Base-by-base conservation (phyloP, 2,329 filamentous ascomycete genomes). In the Microdochium nivale region DNA sequence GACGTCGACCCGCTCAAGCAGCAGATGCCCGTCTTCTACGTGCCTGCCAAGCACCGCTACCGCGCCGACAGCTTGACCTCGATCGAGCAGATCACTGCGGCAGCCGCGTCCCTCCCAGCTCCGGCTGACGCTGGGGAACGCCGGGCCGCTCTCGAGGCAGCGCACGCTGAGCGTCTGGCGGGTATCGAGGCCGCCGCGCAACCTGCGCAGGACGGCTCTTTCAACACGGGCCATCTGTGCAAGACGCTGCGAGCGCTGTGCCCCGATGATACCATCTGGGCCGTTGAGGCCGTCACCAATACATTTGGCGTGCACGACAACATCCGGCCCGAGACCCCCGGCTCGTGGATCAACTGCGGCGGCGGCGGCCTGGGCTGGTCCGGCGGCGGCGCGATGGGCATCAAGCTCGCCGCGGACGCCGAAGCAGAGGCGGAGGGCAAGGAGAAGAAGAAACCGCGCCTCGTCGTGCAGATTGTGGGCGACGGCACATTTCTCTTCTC, bases 311-410 rank as follows among this genome's bases (percentile, higher is more conserved):
- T 90, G 1, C 76, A 81, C 25, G 86, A 94, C 57, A 87, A 90
- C 56, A 70, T 94, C 8, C 82, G 83, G 59, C 77, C 82, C 2
- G 83, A 77, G 0, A 62, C 81, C 0, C 87, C 88, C 0, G 86
- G 87, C 0, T 83, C 81, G 0, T 90, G 85, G 85, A 81, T 92
- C 60, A 91, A 90, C 65, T 91, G 87, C 62, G 88, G 88, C 1
- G 88, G 86, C 1, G 88, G 87, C 14, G 88, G 88, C 2, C 80
- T 92, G 0, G 88, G 88, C 2, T 92, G 88, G 88, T 87, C 83
- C 11, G 88, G 87, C 14, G 88, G 88, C 14, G 88, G 73, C 50
- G 84, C 86, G 0, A 66, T 92, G 2, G 88, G 88, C 2, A 84
- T 91, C 62, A 90, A 91, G 64, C 76, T 92, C 8, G 88, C 86